These are phyloP conservation scores for Pleurostoma richardsiae DNA, from an alignment of 2,329 filamentous ascomycete genomes.

Conservation along the genomic window DNA sequence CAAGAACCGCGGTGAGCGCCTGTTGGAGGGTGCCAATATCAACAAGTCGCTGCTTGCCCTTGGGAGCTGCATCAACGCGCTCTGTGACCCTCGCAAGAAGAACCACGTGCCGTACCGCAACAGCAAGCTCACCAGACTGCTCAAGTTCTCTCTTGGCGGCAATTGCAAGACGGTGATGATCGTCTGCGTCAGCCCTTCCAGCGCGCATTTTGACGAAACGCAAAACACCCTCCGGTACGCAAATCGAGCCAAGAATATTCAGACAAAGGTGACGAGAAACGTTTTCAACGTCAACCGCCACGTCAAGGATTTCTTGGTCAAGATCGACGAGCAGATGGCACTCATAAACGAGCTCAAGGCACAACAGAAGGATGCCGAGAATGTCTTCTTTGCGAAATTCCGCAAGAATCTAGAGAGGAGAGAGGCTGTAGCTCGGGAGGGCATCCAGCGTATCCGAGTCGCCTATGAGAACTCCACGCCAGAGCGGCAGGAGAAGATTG, in stretches of 20 bases:
- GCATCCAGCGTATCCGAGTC: conserved; percentile 69
- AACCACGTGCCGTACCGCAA: conserved; percentile 97
- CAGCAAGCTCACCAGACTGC: conserved; percentile 88
- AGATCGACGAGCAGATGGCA: conserved; percentile 98
- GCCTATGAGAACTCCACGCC: conserved; percentile 77
- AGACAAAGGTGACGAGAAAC: conserved; percentile 98
- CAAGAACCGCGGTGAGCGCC: conserved; percentile 87
- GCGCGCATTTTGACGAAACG: conserved; percentile 94
- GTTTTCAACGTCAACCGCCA: conserved; percentile 99
- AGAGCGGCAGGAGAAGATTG: conserved; percentile 75
- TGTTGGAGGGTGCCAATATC: conserved; percentile 96
- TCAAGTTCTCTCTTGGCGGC: conserved; percentile 95
- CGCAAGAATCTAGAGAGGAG: conserved; percentile 86
- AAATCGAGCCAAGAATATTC: conserved; percentile 98
- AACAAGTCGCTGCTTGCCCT: conserved; percentile 95
- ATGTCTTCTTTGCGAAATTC: conserved; percentile 79
- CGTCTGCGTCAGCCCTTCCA: conserved; percentile 94
- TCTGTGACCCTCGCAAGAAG: conserved; percentile 86
- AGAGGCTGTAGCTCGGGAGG: conserved; percentile 70
- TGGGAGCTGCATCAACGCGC: conserved; percentile 95
- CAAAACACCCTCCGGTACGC: conserved; percentile 97
- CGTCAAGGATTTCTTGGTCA: conserved; percentile 98
- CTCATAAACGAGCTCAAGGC: conserved; percentile 93
- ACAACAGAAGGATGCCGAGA: conserved; percentile 86
- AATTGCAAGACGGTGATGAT: conserved; percentile 99